Conservation (phyloP, 2,329 filamentous ascomycete genomes). For the Sclerotinia nivalis region DNA sequence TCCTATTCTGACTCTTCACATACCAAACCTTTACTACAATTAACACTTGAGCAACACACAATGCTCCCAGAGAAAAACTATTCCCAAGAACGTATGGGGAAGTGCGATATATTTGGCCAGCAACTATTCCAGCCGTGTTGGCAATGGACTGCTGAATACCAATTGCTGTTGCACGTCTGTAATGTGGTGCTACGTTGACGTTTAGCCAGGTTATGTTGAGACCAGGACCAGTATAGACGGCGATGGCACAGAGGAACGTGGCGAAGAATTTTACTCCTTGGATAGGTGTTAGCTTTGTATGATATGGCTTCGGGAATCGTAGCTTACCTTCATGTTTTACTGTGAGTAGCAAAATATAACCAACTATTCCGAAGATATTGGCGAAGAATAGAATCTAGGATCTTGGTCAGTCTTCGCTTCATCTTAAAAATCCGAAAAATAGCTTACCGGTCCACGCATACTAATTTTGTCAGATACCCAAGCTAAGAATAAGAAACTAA, state of each 20-base stretch:
- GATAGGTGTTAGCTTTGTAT: not conserved
- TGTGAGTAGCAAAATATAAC: conserved; percentile 51
- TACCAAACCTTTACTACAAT: conserved; percentile 48
- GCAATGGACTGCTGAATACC: conserved; percentile 50
- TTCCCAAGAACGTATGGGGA: conserved; percentile 35
- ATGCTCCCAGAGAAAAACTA: conserved; percentile 31
- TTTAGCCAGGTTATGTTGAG: conserved; percentile 51
- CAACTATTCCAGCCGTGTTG: conserved; percentile 49
- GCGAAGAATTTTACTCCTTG: conserved; percentile 47
- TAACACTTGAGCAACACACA: conserved; percentile 35
- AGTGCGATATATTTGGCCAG: conserved; percentile 33
- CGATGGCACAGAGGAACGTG: conserved; percentile 50
- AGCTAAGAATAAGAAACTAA: conserved; percentile 49
- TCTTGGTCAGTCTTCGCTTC: conserved; percentile 7
- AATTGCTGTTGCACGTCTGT: conserved; percentile 49
- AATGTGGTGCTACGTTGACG: conserved; percentile 49
- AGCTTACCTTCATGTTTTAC: conserved; percentile 46
- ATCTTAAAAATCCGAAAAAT: not conserved
- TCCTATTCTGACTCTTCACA: conserved; percentile 45
- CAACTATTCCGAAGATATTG: conserved; percentile 49
- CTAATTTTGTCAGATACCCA: conserved; percentile 48
- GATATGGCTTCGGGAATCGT: not conserved
- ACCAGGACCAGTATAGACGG: conserved; percentile 51
- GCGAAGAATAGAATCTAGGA: conserved; percentile 42
- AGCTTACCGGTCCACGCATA: conserved; percentile 27